Evolutionary conservation across 345 rosid genomes (phyloP).

Genomic region (Clarkia xantiana): DNA sequence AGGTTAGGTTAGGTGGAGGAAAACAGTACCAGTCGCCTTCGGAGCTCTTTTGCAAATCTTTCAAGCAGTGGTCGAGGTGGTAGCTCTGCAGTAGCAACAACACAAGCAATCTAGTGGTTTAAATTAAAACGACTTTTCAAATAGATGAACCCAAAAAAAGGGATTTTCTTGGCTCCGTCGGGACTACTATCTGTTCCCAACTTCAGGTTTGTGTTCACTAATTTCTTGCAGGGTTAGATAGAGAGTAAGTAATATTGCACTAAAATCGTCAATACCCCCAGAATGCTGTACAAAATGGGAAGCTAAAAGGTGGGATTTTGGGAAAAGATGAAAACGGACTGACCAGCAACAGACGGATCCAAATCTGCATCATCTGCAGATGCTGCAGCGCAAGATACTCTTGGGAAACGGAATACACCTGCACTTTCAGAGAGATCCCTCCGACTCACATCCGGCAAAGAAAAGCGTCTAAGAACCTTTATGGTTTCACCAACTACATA

Average conservation of each 20-base stretch:
- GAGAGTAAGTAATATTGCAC: too few species aligned
- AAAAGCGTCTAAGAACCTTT: conserved; percentile 67
- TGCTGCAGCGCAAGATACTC: conserved; percentile 84
- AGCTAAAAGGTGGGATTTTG: background rate
- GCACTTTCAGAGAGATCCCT: conserved; percentile 37
- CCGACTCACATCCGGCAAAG: conserved; percentile 58
- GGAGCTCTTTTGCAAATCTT: conserved; percentile 64
- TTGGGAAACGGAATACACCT: conserved; percentile 54
- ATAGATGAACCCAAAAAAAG: too few species aligned
- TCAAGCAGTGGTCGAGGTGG: conserved; percentile 77
- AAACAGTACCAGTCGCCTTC: conserved; percentile 52
- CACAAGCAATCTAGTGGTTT: too few species aligned
- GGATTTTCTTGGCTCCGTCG: too few species aligned
- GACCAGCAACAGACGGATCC: conserved; percentile 66
- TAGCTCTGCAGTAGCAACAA: conserved; percentile 41
- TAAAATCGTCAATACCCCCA: too few species aligned
- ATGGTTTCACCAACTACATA: conserved; percentile 70
- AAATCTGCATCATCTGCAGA: conserved; percentile 74
- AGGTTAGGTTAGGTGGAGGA: too few species aligned
- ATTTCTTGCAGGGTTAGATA: too few species aligned
- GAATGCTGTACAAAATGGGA: too few species aligned
- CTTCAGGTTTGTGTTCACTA: too few species aligned
- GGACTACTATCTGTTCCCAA: too few species aligned
- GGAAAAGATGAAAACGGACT: conserved; percentile 5
- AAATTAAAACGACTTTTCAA: too few species aligned